These are phyloP conservation scores for Torulaspora indica DNA, from an alignment of 805 yeast genomes.

Conservation along the genomic window DNA sequence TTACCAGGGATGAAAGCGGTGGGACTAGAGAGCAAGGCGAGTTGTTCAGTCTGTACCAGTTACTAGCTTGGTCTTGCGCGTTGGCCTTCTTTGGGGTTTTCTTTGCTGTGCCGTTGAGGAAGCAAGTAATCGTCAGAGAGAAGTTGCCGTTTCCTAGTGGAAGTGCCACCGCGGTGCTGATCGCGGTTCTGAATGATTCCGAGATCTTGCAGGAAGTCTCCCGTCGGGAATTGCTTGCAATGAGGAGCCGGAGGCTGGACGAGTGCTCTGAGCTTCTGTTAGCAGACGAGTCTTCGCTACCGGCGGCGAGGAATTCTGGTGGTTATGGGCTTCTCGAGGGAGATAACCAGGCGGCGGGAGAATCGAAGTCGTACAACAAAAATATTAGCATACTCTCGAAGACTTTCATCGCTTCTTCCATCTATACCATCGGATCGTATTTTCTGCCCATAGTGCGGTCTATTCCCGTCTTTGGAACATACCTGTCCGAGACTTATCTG, in stretches of 20 bases:
- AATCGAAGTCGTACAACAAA: conserved; percentile 37
- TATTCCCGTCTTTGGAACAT: conserved; percentile 71
- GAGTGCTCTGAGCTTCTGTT: conserved; percentile 29
- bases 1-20: conserved; percentile 76
- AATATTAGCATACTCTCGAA: conserved; percentile 56
- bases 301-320: not conserved
- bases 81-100: conserved; percentile 93
- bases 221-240: conserved; percentile 34
- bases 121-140: conserved; percentile 81
- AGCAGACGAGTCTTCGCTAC: conserved; percentile 10
- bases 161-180: conserved; percentile 89
- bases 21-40: conserved; percentile 30
- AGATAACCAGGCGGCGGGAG: conserved; percentile 6
- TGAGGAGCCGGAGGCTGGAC: conserved; percentile 27
- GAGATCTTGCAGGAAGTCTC: conserved; percentile 41
- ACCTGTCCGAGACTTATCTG: conserved; percentile 56
- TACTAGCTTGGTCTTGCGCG: conserved; percentile 79
- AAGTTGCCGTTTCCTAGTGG: conserved; percentile 93
- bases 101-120: conserved; percentile 84
- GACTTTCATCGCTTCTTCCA: conserved; percentile 66
- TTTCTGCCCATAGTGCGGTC: conserved; percentile 64
- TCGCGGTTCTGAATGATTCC: conserved; percentile 78
- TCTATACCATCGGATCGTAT: conserved; percentile 66
- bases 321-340: conserved; percentile 7
- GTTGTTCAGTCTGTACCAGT: conserved; percentile 43